phyloP scores from a whole-genome alignment of 1,284 basidiomycete species.

The Boletus subluridellus region DNA sequence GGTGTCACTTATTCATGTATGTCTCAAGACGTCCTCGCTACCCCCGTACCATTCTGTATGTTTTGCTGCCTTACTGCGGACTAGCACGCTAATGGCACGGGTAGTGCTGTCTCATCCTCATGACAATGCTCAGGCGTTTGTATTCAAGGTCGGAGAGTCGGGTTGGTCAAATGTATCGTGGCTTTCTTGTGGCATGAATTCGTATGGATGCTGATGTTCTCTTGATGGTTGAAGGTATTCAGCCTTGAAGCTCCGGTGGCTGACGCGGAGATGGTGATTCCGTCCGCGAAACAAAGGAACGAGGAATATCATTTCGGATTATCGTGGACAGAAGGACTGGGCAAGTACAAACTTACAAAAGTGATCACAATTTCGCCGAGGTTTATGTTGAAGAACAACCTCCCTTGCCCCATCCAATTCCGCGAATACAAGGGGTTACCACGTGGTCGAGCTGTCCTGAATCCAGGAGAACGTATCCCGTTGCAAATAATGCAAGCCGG shows the following conservation, averaged over 20 bases:
- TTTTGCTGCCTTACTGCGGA: slow-evolving; percentile 34
- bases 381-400: slow-evolving; percentile 86
- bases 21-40: slow-evolving; percentile 51
- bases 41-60: slow-evolving; percentile 75
- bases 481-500: slow-evolving; percentile 69
- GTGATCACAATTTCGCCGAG: slow-evolving; percentile 90
- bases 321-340: slow-evolving; percentile 90
- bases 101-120: slow-evolving; percentile 86
- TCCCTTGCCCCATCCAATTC: slow-evolving; percentile 69
- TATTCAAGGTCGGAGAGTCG: slow-evolving; percentile 84
- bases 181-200: background rate
- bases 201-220: slow-evolving; percentile 2
- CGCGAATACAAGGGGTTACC: slow-evolving; percentile 81
- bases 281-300: slow-evolving; percentile 62
- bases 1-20: slow-evolving; percentile 9
- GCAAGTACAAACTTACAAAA: slow-evolving; percentile 96
- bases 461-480: slow-evolving; percentile 67
- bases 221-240: slow-evolving; percentile 49
- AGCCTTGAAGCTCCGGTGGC: slow-evolving; percentile 91
- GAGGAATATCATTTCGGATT: slow-evolving; percentile 86
- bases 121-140: slow-evolving; percentile 81
- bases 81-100: slow-evolving; percentile 31
- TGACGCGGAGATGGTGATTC: slow-evolving; percentile 80
- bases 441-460: slow-evolving; percentile 63
- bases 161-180: slow-evolving; percentile 78